phyloP scores from a whole-genome alignment of 1,284 basidiomycete species.

The Acaromyces ingoldii region DNA sequence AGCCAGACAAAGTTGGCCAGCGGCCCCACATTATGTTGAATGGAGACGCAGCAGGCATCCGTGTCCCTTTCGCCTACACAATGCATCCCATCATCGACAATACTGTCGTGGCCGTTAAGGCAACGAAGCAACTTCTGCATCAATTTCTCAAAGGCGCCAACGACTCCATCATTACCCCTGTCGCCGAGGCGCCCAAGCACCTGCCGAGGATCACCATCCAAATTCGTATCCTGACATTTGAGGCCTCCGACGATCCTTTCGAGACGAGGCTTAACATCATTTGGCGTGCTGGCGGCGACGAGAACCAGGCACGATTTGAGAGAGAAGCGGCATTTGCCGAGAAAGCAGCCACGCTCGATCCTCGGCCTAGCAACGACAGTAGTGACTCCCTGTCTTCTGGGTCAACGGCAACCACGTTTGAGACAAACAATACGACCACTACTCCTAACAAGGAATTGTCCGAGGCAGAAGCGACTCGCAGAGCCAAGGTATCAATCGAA shows the following conservation, averaged over 20 bases:
- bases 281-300: constrained; percentile 70
- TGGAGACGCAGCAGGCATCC: constrained; percentile 66
- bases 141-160: constrained; percentile 51
- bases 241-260: constrained; percentile 82
- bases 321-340: constrained; percentile 75
- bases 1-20: constrained; percentile 51
- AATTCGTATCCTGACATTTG: constrained; percentile 63
- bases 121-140: constrained; percentile 53
- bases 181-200: constrained; percentile 43
- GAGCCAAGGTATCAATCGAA: not conserved
- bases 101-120: constrained; percentile 52
- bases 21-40: constrained; percentile 53
- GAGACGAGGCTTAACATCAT: constrained; percentile 76
- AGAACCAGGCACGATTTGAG: constrained; percentile 68
- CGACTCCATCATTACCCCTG: constrained; percentile 39
- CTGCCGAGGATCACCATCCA: constrained; percentile 60
- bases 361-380: not conserved
- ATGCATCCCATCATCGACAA: constrained; percentile 58
- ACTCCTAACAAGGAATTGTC: no score
- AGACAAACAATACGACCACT: no score
- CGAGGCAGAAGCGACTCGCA: not conserved
- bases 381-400: no score
- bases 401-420: no score
- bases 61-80: constrained; percentile 74
- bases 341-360: constrained; percentile 59